Percentiles rank a stretch among this genome's conserved stretches.
Conservation (phyloP, 1,284 basidiomycete species). For the Papiliotrema terrestris region DNA sequence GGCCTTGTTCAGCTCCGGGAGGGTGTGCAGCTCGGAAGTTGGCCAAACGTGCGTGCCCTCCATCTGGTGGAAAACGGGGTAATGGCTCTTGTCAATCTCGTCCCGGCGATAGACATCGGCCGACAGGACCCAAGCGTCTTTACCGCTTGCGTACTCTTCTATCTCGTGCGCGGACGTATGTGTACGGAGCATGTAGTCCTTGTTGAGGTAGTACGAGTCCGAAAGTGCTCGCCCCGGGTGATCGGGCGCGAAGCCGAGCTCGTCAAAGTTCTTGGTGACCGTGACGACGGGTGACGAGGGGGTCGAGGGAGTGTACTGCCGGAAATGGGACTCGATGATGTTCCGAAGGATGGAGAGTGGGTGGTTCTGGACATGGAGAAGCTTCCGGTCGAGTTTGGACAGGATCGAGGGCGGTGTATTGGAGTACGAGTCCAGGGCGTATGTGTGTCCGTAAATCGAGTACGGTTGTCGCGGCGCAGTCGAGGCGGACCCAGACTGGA, state of each 20-base stretch:
- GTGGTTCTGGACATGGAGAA: conserved; percentile 74
- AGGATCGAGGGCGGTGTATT: conserved; percentile 85
- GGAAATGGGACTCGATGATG: conserved; percentile 81
- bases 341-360: conserved; percentile 80
- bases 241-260: conserved; percentile 87
- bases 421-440: conserved; percentile 71
- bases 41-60: conserved; percentile 83
- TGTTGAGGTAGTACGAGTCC: conserved; percentile 96
- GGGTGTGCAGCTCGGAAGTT: conserved; percentile 49
- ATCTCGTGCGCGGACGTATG: conserved; percentile 98
- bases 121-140: conserved; percentile 82
- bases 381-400: conserved; percentile 64
- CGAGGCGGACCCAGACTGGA: neutral
- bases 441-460: conserved; percentile 44
- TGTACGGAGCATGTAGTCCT: conserved; percentile 84
- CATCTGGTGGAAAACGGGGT: conserved; percentile 98
- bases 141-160: conserved; percentile 73
- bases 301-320: conserved; percentile 56
- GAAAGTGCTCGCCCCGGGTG: conserved; percentile 87
- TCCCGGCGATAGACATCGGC: conserved; percentile 99
- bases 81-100: conserved; percentile 96
- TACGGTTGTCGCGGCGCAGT: conserved; percentile 11
- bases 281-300: conserved; percentile 80
- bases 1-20: conserved; percentile 54
- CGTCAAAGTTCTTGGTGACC: conserved; percentile 92